A percentile compares a stretch with the other conserved stretches of the same genome.
Evolutionary conservation across 2,329 filamentous ascomycete species (phyloP).

Genomic region (Botrytis elliptica): DNA sequence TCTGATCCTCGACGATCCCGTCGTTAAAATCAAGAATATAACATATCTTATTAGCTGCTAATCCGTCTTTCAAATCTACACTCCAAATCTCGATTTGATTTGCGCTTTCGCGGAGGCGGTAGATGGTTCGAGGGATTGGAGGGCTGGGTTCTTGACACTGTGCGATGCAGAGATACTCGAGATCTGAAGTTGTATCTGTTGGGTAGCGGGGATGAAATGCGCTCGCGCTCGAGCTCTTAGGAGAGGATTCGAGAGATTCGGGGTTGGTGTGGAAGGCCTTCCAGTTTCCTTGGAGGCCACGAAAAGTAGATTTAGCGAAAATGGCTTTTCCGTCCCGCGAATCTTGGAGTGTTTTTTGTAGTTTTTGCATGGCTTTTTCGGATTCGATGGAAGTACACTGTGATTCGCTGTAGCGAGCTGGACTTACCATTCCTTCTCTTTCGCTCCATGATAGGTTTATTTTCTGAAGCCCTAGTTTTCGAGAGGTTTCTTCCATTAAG

Average conservation of each 20-base stretch:
- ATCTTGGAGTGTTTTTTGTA: neutral
- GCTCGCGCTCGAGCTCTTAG: neutral
- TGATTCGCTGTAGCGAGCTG: neutral
- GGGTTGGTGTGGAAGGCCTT: neutral
- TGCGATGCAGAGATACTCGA: neutral
- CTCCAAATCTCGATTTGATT: neutral
- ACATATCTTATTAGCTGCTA: neutral
- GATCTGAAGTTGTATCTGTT: neutral
- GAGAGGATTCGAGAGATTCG: too few relatives aligned
- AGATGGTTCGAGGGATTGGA: neutral
- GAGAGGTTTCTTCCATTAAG: neutral
- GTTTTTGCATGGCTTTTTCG: neutral
- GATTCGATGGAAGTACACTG: neutral
- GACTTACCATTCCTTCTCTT: slow-evolving; percentile 9
- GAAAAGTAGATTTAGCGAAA: neutral
- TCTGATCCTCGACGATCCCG: neutral
- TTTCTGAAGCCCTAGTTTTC: slow-evolving; percentile 1
- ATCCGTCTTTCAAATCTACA: neutral
- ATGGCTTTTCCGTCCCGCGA: neutral
- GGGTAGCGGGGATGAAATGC: neutral
- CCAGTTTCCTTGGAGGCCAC: neutral
- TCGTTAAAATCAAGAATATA: neutral
- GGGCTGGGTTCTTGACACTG: neutral
- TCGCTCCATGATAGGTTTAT: neutral
- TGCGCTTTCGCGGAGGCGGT: neutral